Evolutionary conservation across 1,284 basidiomycete genomes (phyloP).

Genomic region (Cutaneotrichosporon sp.): DNA sequence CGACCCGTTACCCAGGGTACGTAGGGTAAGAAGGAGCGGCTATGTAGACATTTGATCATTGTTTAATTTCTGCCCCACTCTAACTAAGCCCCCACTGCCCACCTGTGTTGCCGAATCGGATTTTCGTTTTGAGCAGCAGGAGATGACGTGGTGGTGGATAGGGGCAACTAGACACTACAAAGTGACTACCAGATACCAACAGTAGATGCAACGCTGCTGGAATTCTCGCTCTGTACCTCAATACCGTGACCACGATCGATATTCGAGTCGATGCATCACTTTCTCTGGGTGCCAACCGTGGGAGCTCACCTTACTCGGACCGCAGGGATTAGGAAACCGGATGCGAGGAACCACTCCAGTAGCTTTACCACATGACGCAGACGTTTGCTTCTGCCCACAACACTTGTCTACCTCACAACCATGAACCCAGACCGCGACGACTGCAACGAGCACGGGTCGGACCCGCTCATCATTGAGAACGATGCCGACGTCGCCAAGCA

Average conservation of each 20-base stretch:
- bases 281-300: neutral
- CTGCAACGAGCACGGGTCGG: slow-evolving; percentile 6
- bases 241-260: too few relatives aligned
- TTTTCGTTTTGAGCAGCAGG: too few relatives aligned
- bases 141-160: too few relatives aligned
- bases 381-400: neutral
- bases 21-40: neutral
- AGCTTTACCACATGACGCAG: neutral
- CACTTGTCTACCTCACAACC: neutral
- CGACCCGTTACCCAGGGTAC: neutral
- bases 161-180: too few relatives aligned
- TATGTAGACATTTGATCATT: neutral
- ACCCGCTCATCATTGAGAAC: slow-evolving; percentile 22
- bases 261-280: too few relatives aligned
- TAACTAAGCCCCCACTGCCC: neutral
- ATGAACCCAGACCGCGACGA: slow-evolving; percentile 10
- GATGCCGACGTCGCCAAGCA: slow-evolving; percentile 12
- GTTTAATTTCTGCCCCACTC: neutral
- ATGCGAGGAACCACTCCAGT: neutral
- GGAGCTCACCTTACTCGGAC: neutral
- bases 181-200: too few relatives aligned
- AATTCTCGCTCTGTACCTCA: too few relatives aligned
- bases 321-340: neutral
- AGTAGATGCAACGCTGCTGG: too few relatives aligned
- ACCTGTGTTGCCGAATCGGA: too few relatives aligned